Base-by-base conservation (phyloP, 2,329 filamentous ascomycete species). In the Gnomoniopsis smithogilvyi region DNA sequence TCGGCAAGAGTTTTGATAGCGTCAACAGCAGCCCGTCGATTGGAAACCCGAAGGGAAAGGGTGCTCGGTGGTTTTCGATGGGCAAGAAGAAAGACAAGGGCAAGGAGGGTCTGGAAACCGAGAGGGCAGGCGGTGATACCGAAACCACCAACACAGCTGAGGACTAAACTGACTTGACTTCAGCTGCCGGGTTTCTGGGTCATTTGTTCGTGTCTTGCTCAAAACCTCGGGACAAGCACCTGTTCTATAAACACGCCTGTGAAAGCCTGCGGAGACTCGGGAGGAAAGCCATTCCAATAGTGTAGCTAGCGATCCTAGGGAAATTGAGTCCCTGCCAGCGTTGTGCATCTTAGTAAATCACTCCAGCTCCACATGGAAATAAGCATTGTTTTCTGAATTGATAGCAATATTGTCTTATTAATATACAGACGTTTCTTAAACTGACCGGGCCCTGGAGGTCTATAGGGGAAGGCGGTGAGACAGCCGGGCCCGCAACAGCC, bases 51-150 rank as follows among this genome's bases (percentile, higher is more conserved):
- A 78, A 75, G 64, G 79, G 76, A 26, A 65, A 66, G 14, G 68
- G 62, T 69, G 78, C 54, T 78, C 83, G 81, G 78, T 77, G 81
- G 64, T 84, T 84, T 68, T 79, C 81, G 47, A 83, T 83, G 68
- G 60, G 60, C 45, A 85, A 83, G 72, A 85, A 85, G 74, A 84
- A 82, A 70, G 80, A 77, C 63, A 82, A 79, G 64, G 80, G 83
- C 48, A 83, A 80, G 73, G 81, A 84, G 65, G 82, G 80, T 64
- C 65, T 81, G 63, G 83, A 86, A 49, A 67, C 80, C 26, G 83
- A 85, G 43, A 69, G 74, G 57, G 71, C 41, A 19, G 51, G 53
- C n/a, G 38, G 43, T n/a, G 60, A 62, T 17, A 26, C 41, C 22
- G 60, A 62, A 41, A 22, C 19, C 45, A 51, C 52, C 38, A 47